phyloP scores from a whole-genome alignment of 768 basidiomycete genomes.

The Leccinum imitatum region DNA sequence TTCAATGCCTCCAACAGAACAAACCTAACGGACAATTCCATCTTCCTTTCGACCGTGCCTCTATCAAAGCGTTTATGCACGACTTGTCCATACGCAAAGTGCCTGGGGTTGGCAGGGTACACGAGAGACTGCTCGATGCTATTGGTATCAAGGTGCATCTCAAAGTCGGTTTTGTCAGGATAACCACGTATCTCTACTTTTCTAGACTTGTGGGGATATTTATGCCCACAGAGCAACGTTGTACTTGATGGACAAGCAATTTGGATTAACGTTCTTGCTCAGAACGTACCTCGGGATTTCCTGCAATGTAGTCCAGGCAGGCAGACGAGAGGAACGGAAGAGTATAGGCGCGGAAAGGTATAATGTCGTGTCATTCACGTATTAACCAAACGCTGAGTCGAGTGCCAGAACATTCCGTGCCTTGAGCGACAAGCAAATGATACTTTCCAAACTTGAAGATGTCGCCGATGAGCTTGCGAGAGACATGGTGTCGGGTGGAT shows the following conservation, averaged over 20 bases:
- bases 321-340: constrained; percentile 79
- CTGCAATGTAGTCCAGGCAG: constrained; percentile 76
- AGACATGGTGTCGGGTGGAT: constrained; percentile 78
- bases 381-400: neutral
- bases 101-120: constrained; percentile 88
- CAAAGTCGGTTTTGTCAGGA: neutral
- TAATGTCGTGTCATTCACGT: neutral
- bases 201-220: constrained; percentile 88
- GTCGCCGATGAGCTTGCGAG: constrained; percentile 78
- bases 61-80: constrained; percentile 74
- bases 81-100: constrained; percentile 84
- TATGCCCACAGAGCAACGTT: constrained; percentile 70
- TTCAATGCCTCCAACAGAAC: constrained; percentile 48
- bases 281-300: constrained; percentile 83
- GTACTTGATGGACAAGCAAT: constrained; percentile 83
- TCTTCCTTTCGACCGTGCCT: constrained; percentile 60
- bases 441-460: constrained; percentile 75
- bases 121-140: constrained; percentile 82
- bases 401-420: constrained; percentile 70
- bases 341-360: constrained; percentile 91
- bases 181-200: neutral
- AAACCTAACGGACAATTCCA: constrained; percentile 93
- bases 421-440: constrained; percentile 59
- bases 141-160: constrained; percentile 71
- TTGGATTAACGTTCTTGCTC: constrained; percentile 75